These are phyloP conservation scores for Akebia trifoliata DNA, from an alignment of 164 flowering plant species.

Conservation along the genomic window DNA sequence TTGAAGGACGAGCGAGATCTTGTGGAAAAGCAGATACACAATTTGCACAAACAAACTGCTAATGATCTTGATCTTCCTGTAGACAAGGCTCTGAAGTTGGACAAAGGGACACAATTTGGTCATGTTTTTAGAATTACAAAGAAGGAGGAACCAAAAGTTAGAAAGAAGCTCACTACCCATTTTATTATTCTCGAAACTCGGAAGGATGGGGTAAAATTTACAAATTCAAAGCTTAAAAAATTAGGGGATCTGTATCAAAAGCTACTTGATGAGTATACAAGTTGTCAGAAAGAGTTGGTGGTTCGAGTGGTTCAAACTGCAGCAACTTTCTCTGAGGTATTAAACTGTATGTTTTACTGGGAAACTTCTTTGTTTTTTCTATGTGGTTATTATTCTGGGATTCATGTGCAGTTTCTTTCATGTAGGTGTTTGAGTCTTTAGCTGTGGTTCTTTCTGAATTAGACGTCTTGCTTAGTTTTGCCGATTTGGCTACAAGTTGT, in stretches of 20 bases:
- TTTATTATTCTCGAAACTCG: conserved; percentile 91
- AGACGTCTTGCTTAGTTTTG: conserved; percentile 96
- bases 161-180: conserved; percentile 74
- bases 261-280: conserved; percentile 77
- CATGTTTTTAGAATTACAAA: conserved; percentile 97
- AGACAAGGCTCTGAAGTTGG: conserved; percentile 87
- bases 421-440: conserved; percentile 78
- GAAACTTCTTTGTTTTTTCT: not conserved
- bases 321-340: conserved; percentile 85
- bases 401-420: conserved; percentile 14
- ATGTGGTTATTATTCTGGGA: not conserved
- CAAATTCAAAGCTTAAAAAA: conserved; percentile 85
- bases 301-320: conserved; percentile 73
- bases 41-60: conserved; percentile 76
- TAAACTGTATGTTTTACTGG: conserved; percentile 6
- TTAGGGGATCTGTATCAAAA: conserved; percentile 81
- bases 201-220: conserved; percentile 96
- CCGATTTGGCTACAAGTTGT: conserved; percentile 82
- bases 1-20: conserved; percentile 72
- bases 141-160: conserved; percentile 93
- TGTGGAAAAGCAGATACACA: conserved; percentile 63
- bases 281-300: conserved; percentile 81
- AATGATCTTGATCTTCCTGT: conserved; percentile 76
- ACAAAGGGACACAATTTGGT: conserved; percentile 89
- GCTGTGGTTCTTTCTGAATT: conserved; percentile 80